Base-by-base conservation (phyloP, 140 eudicot species). In the Bidens hawaiensis region DNA sequence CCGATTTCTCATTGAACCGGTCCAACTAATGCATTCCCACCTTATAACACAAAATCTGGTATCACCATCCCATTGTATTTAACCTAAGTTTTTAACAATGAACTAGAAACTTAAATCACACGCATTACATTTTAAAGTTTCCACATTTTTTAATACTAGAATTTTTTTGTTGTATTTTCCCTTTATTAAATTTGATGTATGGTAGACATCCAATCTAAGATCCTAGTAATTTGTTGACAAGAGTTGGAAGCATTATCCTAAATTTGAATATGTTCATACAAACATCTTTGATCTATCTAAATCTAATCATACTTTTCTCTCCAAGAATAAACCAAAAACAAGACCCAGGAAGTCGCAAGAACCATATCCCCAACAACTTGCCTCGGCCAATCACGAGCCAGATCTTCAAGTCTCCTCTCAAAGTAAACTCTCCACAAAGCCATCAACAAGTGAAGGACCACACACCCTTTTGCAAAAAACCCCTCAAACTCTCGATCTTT, bases 381-480 rank as follows among this genome's bases (percentile, higher is more conserved):
- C 53, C 81, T 76, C 2, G 89, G 88, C 95, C 95, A 89, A 70
- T 82, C 86, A 15, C 68, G 25, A 11, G 85, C 93, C 71, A 89
- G 60, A 62, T 74, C 97, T 43, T 89, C 95, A 2, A 89, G 53
- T 59, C 56, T 82, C 62, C 95, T 65, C 73, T 89, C 97, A 61
- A 89, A 78, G 26, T 48, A 75, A 56, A 82, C 43, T 38, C 97
- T 81, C 95, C 95, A 89, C 2, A 83, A 40, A 26, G 85, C 97
- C 89, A 83, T 81, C 5, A 78, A 65, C 9, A 83, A 27, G 73
- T 89, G 97, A 62, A 89, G 81, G 23, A 85, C 41, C 40, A 85
- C 75, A 60, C 85, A 89, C 3, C 97, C 97, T 60, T 83, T 85
- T 0, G 97, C 97, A 48, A 89, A 89, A 75, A 83, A 85, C 64